phyloP scores from a whole-genome alignment of 2,329 filamentous ascomycete species.

The Phyllosticta citribraziliensis region DNA sequence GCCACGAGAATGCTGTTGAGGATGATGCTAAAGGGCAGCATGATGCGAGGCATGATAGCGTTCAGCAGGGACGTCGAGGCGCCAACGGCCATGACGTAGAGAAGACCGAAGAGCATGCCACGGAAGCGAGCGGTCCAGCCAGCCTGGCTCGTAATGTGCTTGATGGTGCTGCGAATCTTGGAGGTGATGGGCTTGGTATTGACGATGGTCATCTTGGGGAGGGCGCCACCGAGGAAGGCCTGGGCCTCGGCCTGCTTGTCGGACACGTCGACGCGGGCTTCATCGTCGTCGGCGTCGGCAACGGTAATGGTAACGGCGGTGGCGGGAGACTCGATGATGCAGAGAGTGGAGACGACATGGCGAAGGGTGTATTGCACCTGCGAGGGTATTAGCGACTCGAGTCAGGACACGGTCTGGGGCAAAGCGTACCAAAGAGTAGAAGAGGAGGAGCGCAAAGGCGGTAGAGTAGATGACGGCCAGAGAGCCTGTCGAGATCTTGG shows the following conservation, averaged over 20 bases:
- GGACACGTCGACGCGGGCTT: conserved; percentile 29
- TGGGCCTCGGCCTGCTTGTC: conserved; percentile 26
- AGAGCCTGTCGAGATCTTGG: conserved; percentile 24
- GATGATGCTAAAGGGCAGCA: conserved; percentile 36
- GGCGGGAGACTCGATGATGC: conserved; percentile 53
- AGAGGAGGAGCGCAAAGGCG: conserved; percentile 31
- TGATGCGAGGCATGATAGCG: conserved; percentile 24
- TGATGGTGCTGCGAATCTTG: conserved; percentile 47
- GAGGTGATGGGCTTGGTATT: conserved; percentile 51
- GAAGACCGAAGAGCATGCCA: conserved; percentile 46
- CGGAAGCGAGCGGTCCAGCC: conserved; percentile 61
- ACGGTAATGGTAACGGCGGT: conserved; percentile 41
- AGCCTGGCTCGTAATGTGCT: conserved; percentile 52
- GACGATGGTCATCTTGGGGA: conserved; percentile 32
- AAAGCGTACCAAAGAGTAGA: conserved; percentile 30
- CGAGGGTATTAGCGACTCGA: background rate
- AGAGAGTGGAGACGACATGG: conserved; percentile 50
- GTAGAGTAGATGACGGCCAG: conserved; percentile 23
- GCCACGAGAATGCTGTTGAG: conserved; percentile 48
- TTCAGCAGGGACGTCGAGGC: conserved; percentile 37
- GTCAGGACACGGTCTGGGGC: background rate
- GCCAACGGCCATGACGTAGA: conserved; percentile 24
- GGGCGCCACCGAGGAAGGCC: conserved; percentile 21
- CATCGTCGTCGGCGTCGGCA: conserved; percentile 35
- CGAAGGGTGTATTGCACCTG: conserved; percentile 47